Conservation (phyloP, 1,284 basidiomycete genomes). For the Puccinia polysora region DNA sequence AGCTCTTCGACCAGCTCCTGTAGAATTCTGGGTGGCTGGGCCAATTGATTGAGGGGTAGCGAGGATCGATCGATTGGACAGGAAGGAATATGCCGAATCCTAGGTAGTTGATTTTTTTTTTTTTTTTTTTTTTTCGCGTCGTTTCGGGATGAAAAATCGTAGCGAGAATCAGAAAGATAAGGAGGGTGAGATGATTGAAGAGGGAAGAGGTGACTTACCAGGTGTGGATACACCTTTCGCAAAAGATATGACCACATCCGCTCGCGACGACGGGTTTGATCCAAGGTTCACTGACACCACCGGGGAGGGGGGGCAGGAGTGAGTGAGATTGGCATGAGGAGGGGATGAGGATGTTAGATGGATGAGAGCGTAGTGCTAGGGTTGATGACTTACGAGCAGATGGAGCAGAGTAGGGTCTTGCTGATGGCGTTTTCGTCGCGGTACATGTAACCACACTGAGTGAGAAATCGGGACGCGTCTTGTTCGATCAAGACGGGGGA, state of each 20-base stretch:
- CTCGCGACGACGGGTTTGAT: constrained; percentile 28
- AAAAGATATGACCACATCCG: constrained; percentile 39
- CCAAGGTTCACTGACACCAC: constrained; percentile 28
- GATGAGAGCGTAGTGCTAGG: background rate
- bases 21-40: constrained; percentile 15
- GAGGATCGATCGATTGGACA: constrained; percentile 38
- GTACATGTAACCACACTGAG: constrained; percentile 38
- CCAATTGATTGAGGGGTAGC: constrained; percentile 11
- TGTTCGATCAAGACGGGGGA: constrained; percentile 8
- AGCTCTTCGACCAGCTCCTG: constrained; percentile 34
- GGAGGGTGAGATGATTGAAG: background rate
- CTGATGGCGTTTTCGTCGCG: constrained; percentile 27
- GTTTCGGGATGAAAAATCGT: background rate
- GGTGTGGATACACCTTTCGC: constrained; percentile 36
- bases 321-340: background rate
- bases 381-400: constrained; percentile 30
- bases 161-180: background rate
- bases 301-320: background rate
- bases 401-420: constrained; percentile 26
- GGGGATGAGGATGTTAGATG: too few relatives aligned
- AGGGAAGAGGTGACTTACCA: constrained; percentile 13
- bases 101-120: background rate
- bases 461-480: constrained; percentile 35
- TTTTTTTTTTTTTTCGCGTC: background rate
- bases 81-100: constrained; percentile 34